A percentile compares a stretch with the other conserved stretches of the same genome.
phyloP scores from a whole-genome alignment of 768 basidiomycete genomes.

The Phaeotremella skinneri region DNA sequence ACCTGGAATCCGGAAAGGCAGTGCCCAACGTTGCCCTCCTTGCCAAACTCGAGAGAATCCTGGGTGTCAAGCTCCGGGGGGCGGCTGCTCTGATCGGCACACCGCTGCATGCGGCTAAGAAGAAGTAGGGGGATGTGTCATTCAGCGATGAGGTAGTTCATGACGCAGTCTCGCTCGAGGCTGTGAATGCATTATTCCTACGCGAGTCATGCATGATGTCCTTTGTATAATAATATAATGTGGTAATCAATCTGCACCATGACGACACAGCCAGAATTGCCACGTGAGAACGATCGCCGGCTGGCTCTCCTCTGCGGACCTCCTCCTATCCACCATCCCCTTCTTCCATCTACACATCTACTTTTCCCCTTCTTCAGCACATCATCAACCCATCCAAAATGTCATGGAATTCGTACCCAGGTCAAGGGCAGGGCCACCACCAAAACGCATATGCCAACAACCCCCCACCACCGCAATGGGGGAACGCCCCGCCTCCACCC shows the following conservation, averaged over 20 bases:
- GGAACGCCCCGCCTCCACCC: conserved; percentile 25
- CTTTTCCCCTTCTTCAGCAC: neutral
- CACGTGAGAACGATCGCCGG: no score
- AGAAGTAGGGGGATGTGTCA: conserved; percentile 34
- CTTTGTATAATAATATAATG: no score
- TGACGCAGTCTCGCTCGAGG: no score
- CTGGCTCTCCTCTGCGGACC: no score
- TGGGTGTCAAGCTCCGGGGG: conserved; percentile 89
- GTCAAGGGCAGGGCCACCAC: conserved; percentile 36
- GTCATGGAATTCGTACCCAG: conserved; percentile 47
- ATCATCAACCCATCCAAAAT: conserved; percentile 17
- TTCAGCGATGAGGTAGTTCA: neutral
- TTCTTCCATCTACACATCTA: neutral
- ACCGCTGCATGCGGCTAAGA: conserved; percentile 47
- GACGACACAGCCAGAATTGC: no score
- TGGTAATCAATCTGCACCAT: no score
- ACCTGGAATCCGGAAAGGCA: conserved; percentile 84
- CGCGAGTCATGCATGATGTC: no score
- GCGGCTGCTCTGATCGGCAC: conserved; percentile 49
- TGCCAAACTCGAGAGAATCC: conserved; percentile 76
- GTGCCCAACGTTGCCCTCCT: conserved; percentile 83
- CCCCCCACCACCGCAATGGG: conserved; percentile 31
- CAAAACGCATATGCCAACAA: conserved; percentile 14
- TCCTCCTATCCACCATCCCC: no score
- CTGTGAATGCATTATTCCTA: no score